phyloP scores from a whole-genome alignment of 2,329 filamentous ascomycete genomes.

The Geoglossum cookeanum region DNA sequence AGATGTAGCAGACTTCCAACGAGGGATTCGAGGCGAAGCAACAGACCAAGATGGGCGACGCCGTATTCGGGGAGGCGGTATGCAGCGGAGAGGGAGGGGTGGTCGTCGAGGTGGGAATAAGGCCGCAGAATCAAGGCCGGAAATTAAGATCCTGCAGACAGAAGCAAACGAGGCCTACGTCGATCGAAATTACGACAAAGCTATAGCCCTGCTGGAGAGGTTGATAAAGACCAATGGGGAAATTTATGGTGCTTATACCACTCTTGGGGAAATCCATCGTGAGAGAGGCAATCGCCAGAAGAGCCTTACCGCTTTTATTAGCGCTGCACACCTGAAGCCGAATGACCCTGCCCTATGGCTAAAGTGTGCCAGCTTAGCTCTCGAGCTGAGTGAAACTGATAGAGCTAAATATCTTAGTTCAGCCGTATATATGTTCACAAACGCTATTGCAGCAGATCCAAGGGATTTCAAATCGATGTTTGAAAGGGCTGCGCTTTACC shows the following conservation, averaged over 20 bases:
- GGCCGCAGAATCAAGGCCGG: conserved; percentile 26
- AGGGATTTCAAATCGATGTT: conserved; percentile 33
- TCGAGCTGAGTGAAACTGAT: conserved; percentile 22
- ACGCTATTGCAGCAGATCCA: conserved; percentile 33
- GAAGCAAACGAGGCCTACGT: conserved; percentile 29
- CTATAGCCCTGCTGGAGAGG: conserved; percentile 23
- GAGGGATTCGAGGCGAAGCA: conserved; percentile 9
- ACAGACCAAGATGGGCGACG: conserved; percentile 6
- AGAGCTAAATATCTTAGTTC: conserved; percentile 26
- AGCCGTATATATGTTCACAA: conserved; percentile 32
- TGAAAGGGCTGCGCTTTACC: conserved; percentile 35
- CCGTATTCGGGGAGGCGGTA: conserved; percentile 7
- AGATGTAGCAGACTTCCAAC: conserved; percentile 21
- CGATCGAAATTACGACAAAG: conserved; percentile 26
- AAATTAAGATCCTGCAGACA: conserved; percentile 28
- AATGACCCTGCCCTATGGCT: conserved; percentile 37
- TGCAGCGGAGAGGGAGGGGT: conserved; percentile 11
- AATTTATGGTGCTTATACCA: conserved; percentile 39
- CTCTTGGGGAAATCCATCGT: conserved; percentile 39
- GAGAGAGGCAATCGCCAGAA: conserved; percentile 36
- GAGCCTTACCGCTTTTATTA: conserved; percentile 35
- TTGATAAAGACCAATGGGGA: conserved; percentile 40
- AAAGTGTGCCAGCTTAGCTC: conserved; percentile 34
- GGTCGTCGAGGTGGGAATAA: conserved; percentile 27
- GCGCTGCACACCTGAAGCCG: conserved; percentile 36